phyloP scores from a whole-genome alignment of 495 filamentous ascomycete genomes.

The Aspergillus egyptiacus region DNA sequence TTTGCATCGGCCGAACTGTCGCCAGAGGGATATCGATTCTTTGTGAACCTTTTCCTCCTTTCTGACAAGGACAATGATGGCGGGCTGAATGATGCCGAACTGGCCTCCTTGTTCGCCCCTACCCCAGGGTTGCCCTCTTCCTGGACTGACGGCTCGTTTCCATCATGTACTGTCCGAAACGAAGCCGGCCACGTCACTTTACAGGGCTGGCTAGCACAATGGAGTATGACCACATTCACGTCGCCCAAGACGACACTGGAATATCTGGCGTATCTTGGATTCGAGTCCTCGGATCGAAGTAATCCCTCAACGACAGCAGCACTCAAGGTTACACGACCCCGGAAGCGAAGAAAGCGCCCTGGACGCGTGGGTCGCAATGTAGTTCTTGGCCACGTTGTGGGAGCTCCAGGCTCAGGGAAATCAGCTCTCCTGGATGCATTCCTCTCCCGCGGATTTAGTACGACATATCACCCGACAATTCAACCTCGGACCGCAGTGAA shows the following conservation, averaged over 20 bases:
- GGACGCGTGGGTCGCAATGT: conserved; percentile 90
- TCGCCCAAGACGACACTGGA: conserved; percentile 91
- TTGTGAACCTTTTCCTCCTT: conserved; percentile 89
- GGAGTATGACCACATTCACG: conserved; percentile 98
- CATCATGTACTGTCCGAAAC: conserved; percentile 88
- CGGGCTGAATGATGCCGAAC: conserved; percentile 77
- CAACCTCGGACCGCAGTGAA: conserved; percentile 91
- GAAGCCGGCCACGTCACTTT: conserved; percentile 93
- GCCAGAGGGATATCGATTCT: conserved; percentile 92
- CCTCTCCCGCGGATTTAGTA: conserved; percentile 77
- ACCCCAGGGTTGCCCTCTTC: conserved; percentile 82
- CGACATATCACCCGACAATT: conserved; percentile 89
- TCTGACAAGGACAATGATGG: conserved; percentile 98
- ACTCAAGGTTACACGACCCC: conserved; percentile 83
- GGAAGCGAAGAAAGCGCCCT: conserved; percentile 72
- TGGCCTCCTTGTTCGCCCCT: conserved; percentile 82
- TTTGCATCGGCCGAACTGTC: conserved; percentile 90
- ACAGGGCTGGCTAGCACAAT: conserved; percentile 96
- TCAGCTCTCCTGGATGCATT: conserved; percentile 85
- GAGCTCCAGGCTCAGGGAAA: conserved; percentile 77
- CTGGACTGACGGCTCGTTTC: conserved; percentile 90
- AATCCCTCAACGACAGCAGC: conserved; percentile 67
- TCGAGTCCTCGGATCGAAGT: conserved; percentile 62
- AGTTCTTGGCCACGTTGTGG: conserved; percentile 91
- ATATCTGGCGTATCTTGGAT: conserved; percentile 93